Conservation (phyloP, 2,329 filamentous ascomycete species). For the Hymenotorrendiella dingleyae region DNA sequence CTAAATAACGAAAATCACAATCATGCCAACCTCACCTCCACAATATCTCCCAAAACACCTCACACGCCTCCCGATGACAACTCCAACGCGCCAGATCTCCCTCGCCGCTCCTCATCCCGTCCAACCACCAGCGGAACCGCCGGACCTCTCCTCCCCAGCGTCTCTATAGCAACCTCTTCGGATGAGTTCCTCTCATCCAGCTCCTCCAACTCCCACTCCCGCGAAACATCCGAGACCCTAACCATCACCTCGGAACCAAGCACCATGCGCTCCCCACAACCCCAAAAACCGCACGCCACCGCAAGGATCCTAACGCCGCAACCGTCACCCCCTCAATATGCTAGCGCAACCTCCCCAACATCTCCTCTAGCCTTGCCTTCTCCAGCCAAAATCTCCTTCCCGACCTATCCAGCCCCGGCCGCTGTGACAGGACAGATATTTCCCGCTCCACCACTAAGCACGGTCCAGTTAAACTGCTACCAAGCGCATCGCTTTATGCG, state of each 20-base stretch:
- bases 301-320: slow-evolving; percentile 21
- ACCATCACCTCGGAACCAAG: slow-evolving; percentile 23
- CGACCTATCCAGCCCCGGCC: slow-evolving; percentile 10
- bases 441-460: slow-evolving; percentile 15
- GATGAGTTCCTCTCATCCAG: neutral
- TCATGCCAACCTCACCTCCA: slow-evolving; percentile 7
- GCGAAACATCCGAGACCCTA: slow-evolving; percentile 23
- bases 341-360: slow-evolving; percentile 3
- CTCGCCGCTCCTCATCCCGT: slow-evolving; percentile 19
- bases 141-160: slow-evolving; percentile 2
- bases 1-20: slow-evolving; percentile 19
- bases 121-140: slow-evolving; percentile 1
- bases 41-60: slow-evolving; percentile 19
- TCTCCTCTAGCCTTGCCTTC: slow-evolving; percentile 14
- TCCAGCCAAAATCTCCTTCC: slow-evolving; percentile 17
- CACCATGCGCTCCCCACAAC: slow-evolving; percentile 22
- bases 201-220: slow-evolving; percentile 13
- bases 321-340: slow-evolving; percentile 13
- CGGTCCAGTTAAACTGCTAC: slow-evolving; percentile 28
- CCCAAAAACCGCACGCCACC: slow-evolving; percentile 17
- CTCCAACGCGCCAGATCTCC: slow-evolving; percentile 10
- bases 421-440: slow-evolving; percentile 19
- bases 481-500: slow-evolving; percentile 29
- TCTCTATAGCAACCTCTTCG: slow-evolving; percentile 1
- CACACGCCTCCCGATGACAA: slow-evolving; percentile 21